phyloP scores from a whole-genome alignment of 2,329 filamentous ascomycete species.

The Colletotrichum melonis region DNA sequence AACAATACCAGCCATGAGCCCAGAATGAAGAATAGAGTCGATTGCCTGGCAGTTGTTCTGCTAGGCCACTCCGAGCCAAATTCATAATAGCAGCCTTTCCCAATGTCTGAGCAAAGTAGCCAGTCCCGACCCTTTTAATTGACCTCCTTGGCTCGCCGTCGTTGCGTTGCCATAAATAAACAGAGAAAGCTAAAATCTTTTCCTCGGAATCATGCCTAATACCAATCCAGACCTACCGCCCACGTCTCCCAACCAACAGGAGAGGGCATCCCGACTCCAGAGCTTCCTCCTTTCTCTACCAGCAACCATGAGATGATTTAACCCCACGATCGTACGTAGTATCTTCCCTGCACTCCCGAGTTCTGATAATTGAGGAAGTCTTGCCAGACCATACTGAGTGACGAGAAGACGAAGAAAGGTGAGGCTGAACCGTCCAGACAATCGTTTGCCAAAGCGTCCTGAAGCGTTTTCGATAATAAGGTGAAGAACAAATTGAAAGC shows the following conservation, averaged over 20 bases:
- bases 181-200: slow-evolving; percentile 36
- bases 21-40: not conserved
- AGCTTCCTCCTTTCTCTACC: slow-evolving; percentile 11
- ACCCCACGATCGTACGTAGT: slow-evolving; percentile 1
- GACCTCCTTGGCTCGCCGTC: slow-evolving; percentile 35
- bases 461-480: slow-evolving; percentile 28
- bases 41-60: slow-evolving; percentile 12
- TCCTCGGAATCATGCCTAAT: slow-evolving; percentile 37
- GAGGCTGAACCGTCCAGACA: slow-evolving; percentile 23
- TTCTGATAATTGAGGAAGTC: slow-evolving; percentile 19
- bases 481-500: slow-evolving; percentile 54
- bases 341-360: slow-evolving; percentile 24
- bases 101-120: slow-evolving; percentile 34
- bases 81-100: slow-evolving; percentile 34
- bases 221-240: slow-evolving; percentile 32
- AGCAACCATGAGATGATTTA: slow-evolving; percentile 14
- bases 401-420: slow-evolving; percentile 32
- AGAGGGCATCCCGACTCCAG: slow-evolving; percentile 28
- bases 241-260: slow-evolving; percentile 18
- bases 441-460: slow-evolving; percentile 14
- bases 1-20: not conserved
- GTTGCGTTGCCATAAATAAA: slow-evolving; percentile 33
- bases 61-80: slow-evolving; percentile 13
- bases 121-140: slow-evolving; percentile 35
- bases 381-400: slow-evolving; percentile 25